Conservation (phyloP, 768 basidiomycete species). For the Hypholoma sublateritium region DNA sequence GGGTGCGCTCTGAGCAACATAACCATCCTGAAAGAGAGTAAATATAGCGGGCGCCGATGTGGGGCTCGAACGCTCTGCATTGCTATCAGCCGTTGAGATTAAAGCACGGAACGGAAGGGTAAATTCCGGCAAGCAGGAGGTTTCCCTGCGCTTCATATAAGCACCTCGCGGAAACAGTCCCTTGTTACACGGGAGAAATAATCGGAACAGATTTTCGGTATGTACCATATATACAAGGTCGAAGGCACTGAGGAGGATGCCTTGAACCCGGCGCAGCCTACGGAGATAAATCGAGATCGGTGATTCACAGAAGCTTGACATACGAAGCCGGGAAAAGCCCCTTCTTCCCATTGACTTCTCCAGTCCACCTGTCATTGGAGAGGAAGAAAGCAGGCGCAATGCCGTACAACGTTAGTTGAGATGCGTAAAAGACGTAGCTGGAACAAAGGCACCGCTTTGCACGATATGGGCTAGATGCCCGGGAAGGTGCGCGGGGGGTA, state of each 20-base stretch:
- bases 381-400: slow-evolving; percentile 11
- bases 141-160: too few relatives aligned
- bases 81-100: background rate
- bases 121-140: background rate
- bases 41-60: background rate
- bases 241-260: background rate
- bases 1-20: too few relatives aligned
- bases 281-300: slow-evolving; percentile 10
- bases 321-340: slow-evolving; percentile 72
- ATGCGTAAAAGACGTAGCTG: background rate
- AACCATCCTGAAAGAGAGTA: background rate
- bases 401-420: slow-evolving; percentile 1
- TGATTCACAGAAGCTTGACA: slow-evolving; percentile 40
- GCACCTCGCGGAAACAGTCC: background rate
- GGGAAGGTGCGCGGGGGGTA: slow-evolving; percentile 11
- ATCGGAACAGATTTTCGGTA: background rate
- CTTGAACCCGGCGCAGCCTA: slow-evolving; percentile 3
- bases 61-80: background rate
- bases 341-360: slow-evolving; percentile 53
- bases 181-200: background rate
- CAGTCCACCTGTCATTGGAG: slow-evolving; percentile 58
- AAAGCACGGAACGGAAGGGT: background rate
- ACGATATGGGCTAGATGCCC: slow-evolving; percentile 5
- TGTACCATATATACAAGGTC: background rate
- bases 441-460: background rate